A percentile compares a stretch with the other conserved stretches of the same genome.
phyloP scores from a whole-genome alignment of 2,329 filamentous ascomycete species.

The Bipolaris bicolor region DNA sequence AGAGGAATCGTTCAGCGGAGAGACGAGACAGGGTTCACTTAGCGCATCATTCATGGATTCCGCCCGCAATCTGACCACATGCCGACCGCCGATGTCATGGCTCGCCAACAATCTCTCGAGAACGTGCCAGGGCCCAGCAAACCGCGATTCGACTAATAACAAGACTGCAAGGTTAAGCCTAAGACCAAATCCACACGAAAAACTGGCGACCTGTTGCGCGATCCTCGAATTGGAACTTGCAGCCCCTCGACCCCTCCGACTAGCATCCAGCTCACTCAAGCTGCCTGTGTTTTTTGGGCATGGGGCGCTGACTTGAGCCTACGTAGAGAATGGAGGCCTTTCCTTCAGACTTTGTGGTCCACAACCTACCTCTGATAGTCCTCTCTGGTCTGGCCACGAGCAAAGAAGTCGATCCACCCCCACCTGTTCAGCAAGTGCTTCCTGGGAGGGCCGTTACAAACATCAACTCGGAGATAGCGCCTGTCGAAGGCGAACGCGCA shows the following conservation, averaged over 20 bases:
- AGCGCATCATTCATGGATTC: slow-evolving; percentile 3
- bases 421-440: slow-evolving; percentile 51
- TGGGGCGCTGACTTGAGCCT: slow-evolving; percentile 38
- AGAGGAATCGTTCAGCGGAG: slow-evolving; percentile 8
- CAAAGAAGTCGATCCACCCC: slow-evolving; percentile 48
- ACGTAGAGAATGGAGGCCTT: slow-evolving; percentile 73
- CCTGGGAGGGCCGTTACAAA: slow-evolving; percentile 59
- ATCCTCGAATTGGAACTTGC: slow-evolving; percentile 6
- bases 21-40: slow-evolving; percentile 12
- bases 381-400: slow-evolving; percentile 71
- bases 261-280: neutral
- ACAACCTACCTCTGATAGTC: slow-evolving; percentile 84
- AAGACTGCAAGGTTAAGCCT: neutral
- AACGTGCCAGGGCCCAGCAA: slow-evolving; percentile 4
- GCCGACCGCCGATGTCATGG: slow-evolving; percentile 14
- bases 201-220: slow-evolving; percentile 4
- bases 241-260: slow-evolving; percentile 13
- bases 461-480: slow-evolving; percentile 73
- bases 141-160: neutral
- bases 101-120: slow-evolving; percentile 5
- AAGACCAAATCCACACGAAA: neutral
- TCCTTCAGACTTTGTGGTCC: slow-evolving; percentile 77
- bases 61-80: slow-evolving; percentile 6
- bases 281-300: slow-evolving; percentile 20
- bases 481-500: slow-evolving; percentile 69